Conservation (phyloP, 768 basidiomycete genomes). For the Boletus rubroflammeus region DNA sequence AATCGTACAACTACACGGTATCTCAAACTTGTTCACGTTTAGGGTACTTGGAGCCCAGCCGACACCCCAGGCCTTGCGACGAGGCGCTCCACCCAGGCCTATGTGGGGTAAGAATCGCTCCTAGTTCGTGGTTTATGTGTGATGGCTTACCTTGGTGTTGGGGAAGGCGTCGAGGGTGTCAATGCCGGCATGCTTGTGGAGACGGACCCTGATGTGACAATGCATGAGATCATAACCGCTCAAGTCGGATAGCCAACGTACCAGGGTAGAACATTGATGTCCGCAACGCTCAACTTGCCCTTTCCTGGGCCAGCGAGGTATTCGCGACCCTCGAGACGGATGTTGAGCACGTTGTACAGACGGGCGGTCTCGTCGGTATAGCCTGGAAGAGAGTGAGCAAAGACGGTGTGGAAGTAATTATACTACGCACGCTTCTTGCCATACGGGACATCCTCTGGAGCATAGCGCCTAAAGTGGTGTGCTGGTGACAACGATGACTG, state of each 20-base stretch:
- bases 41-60: conserved; percentile 23
- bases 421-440: conserved; percentile 53
- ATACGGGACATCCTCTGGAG: conserved; percentile 67
- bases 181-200: conserved; percentile 46
- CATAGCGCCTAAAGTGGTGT: conserved; percentile 64
- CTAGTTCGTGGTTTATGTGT: too few species aligned
- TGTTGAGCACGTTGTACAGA: conserved; percentile 79
- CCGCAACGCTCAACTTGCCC: conserved; percentile 69
- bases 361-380: conserved; percentile 81
- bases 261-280: conserved; percentile 69
- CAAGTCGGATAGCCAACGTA: conserved; percentile 22
- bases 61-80: conserved; percentile 19
- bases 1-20: neutral
- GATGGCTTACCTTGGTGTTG: conserved; percentile 45
- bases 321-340: conserved; percentile 68
- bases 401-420: neutral
- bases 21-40: neutral
- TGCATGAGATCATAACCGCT: neutral
- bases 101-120: neutral
- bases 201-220: conserved; percentile 46
- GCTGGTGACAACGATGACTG: conserved; percentile 34
- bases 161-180: conserved; percentile 63
- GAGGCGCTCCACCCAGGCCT: conserved; percentile 33
- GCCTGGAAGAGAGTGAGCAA: conserved; percentile 39
- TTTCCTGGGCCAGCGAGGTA: conserved; percentile 74